These are phyloP conservation scores for Fusarium coicis DNA, from an alignment of 2,329 filamentous ascomycete genomes.

Conservation along the genomic window DNA sequence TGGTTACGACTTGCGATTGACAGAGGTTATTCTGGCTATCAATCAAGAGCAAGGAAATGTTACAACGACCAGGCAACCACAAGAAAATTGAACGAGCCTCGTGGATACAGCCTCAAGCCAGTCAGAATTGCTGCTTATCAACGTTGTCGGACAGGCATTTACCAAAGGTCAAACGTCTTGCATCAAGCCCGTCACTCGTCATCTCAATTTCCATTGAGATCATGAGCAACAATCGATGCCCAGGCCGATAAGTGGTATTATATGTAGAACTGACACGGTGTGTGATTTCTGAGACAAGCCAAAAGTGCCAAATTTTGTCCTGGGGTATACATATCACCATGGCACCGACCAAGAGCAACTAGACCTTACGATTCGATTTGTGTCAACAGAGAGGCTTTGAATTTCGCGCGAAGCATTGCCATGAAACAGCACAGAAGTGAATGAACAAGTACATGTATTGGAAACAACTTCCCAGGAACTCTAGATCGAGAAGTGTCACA, in stretches of 20 bases:
- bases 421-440: neutral
- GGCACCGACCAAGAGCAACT: neutral
- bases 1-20: conserved; percentile 35
- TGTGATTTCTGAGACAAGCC: neutral
- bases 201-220: conserved; percentile 3
- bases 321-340: neutral
- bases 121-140: conserved; percentile 13
- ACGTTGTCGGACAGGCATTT: conserved; percentile 17
- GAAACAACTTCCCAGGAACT: neutral
- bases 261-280: neutral
- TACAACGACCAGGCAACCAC: neutral
- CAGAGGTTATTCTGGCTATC: conserved; percentile 15
- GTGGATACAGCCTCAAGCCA: conserved; percentile 20
- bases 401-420: neutral
- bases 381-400: neutral
- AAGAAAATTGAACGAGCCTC: neutral
- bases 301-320: neutral
- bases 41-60: conserved; percentile 5
- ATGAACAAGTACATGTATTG: neutral
- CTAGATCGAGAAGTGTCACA: neutral
- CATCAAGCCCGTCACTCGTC: neutral
- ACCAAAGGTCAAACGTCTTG: neutral
- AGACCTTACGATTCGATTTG: neutral
- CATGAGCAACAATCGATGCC: neutral
- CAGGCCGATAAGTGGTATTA: neutral